Base-by-base conservation (phyloP, 805 yeast genomes). In the Isabelozyma rhagii region DNA sequence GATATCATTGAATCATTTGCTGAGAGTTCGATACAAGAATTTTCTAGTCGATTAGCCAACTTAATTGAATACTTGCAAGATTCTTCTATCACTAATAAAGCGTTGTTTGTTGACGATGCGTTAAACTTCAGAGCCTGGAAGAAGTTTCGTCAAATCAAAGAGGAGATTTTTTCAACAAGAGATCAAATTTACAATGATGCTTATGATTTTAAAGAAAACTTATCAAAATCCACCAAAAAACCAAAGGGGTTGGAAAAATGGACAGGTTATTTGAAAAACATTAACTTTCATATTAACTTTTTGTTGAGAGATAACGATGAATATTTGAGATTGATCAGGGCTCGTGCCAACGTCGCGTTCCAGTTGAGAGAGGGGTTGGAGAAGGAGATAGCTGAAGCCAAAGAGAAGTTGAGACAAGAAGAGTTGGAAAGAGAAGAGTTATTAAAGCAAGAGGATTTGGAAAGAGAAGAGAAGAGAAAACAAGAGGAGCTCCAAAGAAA, bases 1-100 rank as follows among this genome's bases (percentile, higher is more conserved):
- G 92, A 87, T 54, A 77, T 84, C 0, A 78, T 84, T 61, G 92
- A 87, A 63, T 87, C 87, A 52, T 87, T 87, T 73, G 83, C 85
- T 5, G 91, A 86, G 48, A 78, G 82, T 6, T 75, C 87, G 28
- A 75, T 86, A 48, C 76, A 70, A 55, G 89, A 85, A 55, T 86
- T 84, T 68, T 79, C 87, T 7, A 78, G 79, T 47, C 78, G 81
- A 50, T 75, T 87, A 60, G 77, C 83, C 46, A 68, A 71, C 17
- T 54, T 69, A 48, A 47, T 57, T 18, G 46, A 46, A n/a, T 51
- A 47, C 3, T 49, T 63, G 15, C 56, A 56, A 15, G 21, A 31
- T 27, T 54, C 54, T 10, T 54, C 55, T 10, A 41, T 44, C 17
- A 15, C 18, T 9, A 52, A 53, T 54, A 31, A 31, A 8, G 10